These are phyloP conservation scores for Yamadazyma tumulicola DNA, from an alignment of 805 yeast species.

Conservation along the genomic window DNA sequence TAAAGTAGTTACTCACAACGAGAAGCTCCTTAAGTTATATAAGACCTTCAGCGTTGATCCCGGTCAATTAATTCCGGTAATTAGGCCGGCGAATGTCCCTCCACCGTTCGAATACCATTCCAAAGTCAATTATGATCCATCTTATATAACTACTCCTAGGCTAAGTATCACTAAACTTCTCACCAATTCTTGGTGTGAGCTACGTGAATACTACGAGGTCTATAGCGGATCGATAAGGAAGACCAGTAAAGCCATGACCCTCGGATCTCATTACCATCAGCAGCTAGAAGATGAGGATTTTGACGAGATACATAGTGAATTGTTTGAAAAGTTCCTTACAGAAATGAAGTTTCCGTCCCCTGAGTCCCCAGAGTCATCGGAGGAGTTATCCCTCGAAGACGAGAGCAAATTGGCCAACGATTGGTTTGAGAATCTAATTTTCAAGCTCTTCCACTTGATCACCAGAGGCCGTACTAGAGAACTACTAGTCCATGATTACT, in stretches of 20 bases:
- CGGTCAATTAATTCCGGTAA: slow-evolving; percentile 12
- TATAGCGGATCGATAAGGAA: slow-evolving; percentile 39
- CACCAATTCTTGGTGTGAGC: slow-evolving; percentile 67
- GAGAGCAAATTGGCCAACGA: slow-evolving; percentile 22
- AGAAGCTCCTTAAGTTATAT: slow-evolving; percentile 10
- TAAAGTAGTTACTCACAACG: slow-evolving; percentile 6
- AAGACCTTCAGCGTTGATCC: slow-evolving; percentile 8
- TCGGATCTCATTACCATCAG: slow-evolving; percentile 49
- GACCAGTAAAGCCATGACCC: slow-evolving; percentile 37
- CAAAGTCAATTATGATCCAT: slow-evolving; percentile 18
- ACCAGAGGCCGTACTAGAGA: slow-evolving; percentile 58
- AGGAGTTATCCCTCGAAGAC: slow-evolving; percentile 7
- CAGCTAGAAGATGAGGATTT: slow-evolving; percentile 48
- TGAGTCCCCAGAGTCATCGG: slow-evolving; percentile 9
- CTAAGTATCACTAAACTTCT: slow-evolving; percentile 59
- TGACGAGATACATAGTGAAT: slow-evolving; percentile 22
- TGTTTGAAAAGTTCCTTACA: slow-evolving; percentile 10
- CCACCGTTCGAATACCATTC: slow-evolving; percentile 27
- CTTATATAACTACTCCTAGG: slow-evolving; percentile 29
- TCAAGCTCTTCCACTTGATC: slow-evolving; percentile 39
- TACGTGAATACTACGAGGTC: slow-evolving; percentile 49
- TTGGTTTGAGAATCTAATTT: slow-evolving; percentile 42
- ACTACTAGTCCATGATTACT: slow-evolving; percentile 51
- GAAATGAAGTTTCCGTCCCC: slow-evolving; percentile 3
- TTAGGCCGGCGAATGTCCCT: slow-evolving; percentile 13